Base-by-base conservation (phyloP, 2,329 filamentous ascomycete genomes). In the Pestalotiopsis sp. region DNA sequence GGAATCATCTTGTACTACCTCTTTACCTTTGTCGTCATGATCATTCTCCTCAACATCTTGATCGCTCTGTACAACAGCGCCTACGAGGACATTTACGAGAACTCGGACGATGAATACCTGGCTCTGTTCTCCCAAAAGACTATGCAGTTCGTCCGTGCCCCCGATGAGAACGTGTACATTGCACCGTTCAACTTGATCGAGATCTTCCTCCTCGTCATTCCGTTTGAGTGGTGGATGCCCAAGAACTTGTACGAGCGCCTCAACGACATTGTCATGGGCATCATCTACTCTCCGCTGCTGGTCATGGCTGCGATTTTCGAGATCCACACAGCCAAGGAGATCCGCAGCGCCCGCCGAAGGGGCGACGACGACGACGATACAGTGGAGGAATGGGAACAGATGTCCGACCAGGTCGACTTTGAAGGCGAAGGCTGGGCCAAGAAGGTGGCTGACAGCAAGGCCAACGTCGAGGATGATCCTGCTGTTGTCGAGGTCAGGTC, bases 81-180 rank as follows among this genome's bases (percentile, higher is more conserved):
- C 2, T 98, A 99, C 78, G 93, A 97, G 77, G 94, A 97, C 79
- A 97, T 98, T 69, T 97, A 95, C 75, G 91, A 93, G 60, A 95
- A 99, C 77, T 94, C 96, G 4, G 92, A 94, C 72, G 96, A 99
- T 79, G 96, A 99, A 80, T 99, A 94, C 81, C 91, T 99, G 78
- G 95, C 94, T 0, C 88, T 98, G 3, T 98, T 97, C 81, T 88
- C 93, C 0, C 93, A 97, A 73, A 97, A 97, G 81, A 98, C 96
- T 0, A 93, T 98, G 87, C 94, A 97, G 76, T 99, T 98, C 76
- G 93, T 98, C 20, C 93, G 96, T 63, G 96, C 96, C 0, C 96
- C 96, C 0, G 96, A 99, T 75, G 96, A 99, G 80, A 99, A 99
- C 74, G 96, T 99, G 67, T 99, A 96, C 81, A 97, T 99, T 75